These are phyloP conservation scores for Cladosporium cucumerinum DNA, from an alignment of 2,329 filamentous ascomycete genomes.

Conservation along the genomic window DNA sequence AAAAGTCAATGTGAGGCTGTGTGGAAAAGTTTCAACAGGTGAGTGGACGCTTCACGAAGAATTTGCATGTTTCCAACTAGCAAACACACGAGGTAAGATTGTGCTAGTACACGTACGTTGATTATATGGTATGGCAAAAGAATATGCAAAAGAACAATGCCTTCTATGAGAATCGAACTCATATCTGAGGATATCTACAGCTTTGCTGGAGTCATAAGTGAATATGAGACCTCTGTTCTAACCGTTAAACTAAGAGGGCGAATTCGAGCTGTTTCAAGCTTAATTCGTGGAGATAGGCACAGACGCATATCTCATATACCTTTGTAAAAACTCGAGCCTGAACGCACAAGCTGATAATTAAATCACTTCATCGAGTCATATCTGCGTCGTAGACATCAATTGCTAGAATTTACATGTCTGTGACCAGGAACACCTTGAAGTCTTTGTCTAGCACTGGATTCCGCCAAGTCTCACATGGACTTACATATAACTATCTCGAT, in stretches of 20 bases:
- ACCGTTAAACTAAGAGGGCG: conserved; percentile 11
- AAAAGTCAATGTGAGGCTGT: not conserved
- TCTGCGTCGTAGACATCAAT: not conserved
- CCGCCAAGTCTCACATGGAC: not conserved
- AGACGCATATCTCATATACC: not conserved
- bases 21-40: not conserved
- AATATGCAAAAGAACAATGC: not conserved
- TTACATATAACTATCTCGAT: not conserved
- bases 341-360: not conserved
- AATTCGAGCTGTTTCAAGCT: not conserved
- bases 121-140: not conserved
- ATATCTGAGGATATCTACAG: conserved; percentile 9
- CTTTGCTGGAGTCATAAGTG: conserved; percentile 5
- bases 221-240: conserved; percentile 11
- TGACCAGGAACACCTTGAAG: not conserved
- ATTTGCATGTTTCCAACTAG: not conserved
- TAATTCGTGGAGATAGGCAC: not conserved
- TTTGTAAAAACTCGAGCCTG: fast-evolving
- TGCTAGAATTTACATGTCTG: not conserved
- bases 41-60: not conserved
- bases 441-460: not conserved
- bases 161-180: conserved; percentile 11
- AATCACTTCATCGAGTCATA: not conserved
- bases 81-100: not conserved
- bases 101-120: not conserved